Conservation (phyloP, 2,329 filamentous ascomycete species). For the Leptodontidium sp. region DNA sequence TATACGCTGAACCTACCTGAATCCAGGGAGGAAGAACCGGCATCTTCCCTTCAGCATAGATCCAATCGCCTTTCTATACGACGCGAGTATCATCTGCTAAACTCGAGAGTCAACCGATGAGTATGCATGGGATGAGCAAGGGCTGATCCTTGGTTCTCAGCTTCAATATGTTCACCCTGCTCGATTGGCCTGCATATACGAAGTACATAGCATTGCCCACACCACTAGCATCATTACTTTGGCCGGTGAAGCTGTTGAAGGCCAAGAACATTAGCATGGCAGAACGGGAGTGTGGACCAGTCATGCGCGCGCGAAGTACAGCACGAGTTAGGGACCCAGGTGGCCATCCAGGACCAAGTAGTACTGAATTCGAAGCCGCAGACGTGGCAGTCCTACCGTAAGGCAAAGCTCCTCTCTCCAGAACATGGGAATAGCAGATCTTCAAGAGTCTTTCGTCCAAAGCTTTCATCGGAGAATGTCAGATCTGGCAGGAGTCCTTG, state of each 20-base stretch:
- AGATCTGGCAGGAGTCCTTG: background rate
- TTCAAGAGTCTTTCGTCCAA: background rate
- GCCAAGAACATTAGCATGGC: too few species aligned
- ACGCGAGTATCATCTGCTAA: background rate
- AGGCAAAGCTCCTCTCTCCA: background rate
- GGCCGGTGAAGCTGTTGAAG: background rate
- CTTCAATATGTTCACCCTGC: background rate
- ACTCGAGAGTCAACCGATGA: background rate
- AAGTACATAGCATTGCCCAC: background rate
- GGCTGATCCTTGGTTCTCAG: background rate
- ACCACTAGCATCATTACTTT: background rate
- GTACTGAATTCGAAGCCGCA: background rate
- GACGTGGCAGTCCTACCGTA: background rate
- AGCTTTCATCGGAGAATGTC: background rate
- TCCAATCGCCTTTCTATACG: background rate
- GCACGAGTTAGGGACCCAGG: too few species aligned
- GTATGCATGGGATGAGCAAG: background rate
- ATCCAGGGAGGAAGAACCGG: background rate
- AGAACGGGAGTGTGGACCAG: background rate
- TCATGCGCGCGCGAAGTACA: too few species aligned
- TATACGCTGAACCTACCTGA: background rate
- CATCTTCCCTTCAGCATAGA: background rate
- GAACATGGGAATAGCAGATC: background rate
- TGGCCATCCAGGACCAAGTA: background rate
- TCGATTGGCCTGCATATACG: background rate